Conservation (phyloP, 1,139 yeast genomes). For the Debaryomyces robertsiae region DNA sequence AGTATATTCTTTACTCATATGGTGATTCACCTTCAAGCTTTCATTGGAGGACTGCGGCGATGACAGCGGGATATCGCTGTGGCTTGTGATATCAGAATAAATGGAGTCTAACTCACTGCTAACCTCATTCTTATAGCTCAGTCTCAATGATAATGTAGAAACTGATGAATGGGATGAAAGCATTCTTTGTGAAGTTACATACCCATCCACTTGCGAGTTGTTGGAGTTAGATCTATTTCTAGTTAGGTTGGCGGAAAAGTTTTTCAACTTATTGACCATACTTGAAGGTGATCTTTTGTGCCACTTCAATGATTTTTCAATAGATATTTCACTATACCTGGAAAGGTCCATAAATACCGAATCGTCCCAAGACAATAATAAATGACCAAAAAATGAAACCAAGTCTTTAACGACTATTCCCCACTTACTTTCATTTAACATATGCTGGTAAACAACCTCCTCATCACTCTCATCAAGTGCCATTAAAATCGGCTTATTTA, state of each 20-base stretch:
- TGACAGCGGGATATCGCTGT: constrained; percentile 14
- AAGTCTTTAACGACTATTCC: constrained; percentile 55
- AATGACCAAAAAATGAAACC: constrained; percentile 43
- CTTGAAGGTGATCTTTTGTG: constrained; percentile 9
- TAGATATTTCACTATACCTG: not conserved
- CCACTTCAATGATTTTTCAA: not conserved
- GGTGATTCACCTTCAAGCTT: constrained; percentile 30
- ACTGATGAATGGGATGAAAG: constrained; percentile 4
- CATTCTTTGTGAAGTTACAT: constrained; percentile 5
- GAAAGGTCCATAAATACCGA: constrained; percentile 23
- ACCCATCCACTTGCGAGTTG: constrained; percentile 10
- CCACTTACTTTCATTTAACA: constrained; percentile 58
- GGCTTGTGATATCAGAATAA: constrained; percentile 31
- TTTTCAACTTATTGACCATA: constrained; percentile 8
- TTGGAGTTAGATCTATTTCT: constrained; percentile 13
- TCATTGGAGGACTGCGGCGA: constrained; percentile 24
- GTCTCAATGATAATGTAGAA: constrained; percentile 27
- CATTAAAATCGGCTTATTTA: constrained; percentile 55
- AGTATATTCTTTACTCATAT: constrained; percentile 1
- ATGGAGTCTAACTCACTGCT: constrained; percentile 33
- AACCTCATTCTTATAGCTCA: constrained; percentile 13
- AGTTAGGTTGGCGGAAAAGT: constrained; percentile 10
- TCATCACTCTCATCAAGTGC: constrained; percentile 52
- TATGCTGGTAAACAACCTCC: constrained; percentile 62
- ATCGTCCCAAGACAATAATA: constrained; percentile 42